Base-by-base conservation (phyloP, 1,284 basidiomycete species). In the Retiboletus flavoniger region DNA sequence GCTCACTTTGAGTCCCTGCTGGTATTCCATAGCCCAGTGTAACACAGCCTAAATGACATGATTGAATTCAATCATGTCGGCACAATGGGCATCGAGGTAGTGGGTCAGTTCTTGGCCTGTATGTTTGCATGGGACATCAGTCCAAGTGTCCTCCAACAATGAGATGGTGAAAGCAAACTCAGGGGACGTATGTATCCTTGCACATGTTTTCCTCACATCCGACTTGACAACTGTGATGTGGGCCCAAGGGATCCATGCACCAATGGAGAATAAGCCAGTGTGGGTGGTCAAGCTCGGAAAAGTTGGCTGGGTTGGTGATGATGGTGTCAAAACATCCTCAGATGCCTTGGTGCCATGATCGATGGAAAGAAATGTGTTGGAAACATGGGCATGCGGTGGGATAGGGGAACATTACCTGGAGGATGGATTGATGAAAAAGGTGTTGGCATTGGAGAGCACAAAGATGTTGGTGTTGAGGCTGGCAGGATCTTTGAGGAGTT, bases 121-220 rank as follows among this genome's bases (percentile, higher is more conserved):
- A 24, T 24, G 24, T 24, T 24, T 24, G 24, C 24, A 4, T 24
- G 24, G 24, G 24, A 24, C 24, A 4, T 24, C 24, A 24, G 24
- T 24, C 24, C 24, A 24, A 24, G 24, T 24, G 24, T 24, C 24
- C 24, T 24, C 24, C 24, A 4, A 24, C 24, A 4, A 24, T 24
- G 24, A 24, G 4, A 24, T 24, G 24, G 24, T 4, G 24, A 24
- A 4, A 3, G 24, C 24, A 4, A 24, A 24, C 24, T 24, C 24
- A 21, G 14, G 43, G 26, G 28, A 28, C 31, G 34, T 2, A 11
- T 63, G 54, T 36, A 86, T 92, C 96, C 79, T 99, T 99, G 80
- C 96, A 99, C 95, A 99, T 98, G 77, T 99, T 98, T 9, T 91
- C 83, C 54, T 87, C 87, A 77, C 96, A 99, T 16, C 96, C 96